Evolutionary conservation across 176 grass and related monocot species (phyloP), one percentile per base, ranked within the genome.

Genomic region (Guadua angustifolia): DNA sequence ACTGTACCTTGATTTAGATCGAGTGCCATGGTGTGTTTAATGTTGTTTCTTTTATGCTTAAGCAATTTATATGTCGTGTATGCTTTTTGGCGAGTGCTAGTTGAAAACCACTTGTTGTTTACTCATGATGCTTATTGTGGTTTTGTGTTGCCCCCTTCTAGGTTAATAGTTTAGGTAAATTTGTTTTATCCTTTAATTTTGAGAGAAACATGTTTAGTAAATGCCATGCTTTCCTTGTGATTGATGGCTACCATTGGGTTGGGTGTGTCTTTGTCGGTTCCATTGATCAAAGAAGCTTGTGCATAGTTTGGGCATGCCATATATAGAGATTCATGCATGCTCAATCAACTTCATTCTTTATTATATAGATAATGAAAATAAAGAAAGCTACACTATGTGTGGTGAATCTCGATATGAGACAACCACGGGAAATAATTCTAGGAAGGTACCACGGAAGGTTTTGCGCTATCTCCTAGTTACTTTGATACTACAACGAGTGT

Each of bases 201-300:
- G 13, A 18, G 11, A 68, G 19, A 18, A 15, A 19, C 26, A 14
- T 57, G 17, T 46, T 71, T 50, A 15, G 8, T 14, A 44, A 36
- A 25, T 46, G 62, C 19, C 43, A 8, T 66, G 5, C 24, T 67
- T 6, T 18, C 10, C 42, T 49, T 75, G 39, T 45, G n/a, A 40
- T 72, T 75, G 50, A 75, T 59, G 15, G 49, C 21, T 75, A 19
- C 16, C 26, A 22, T 39, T 59, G 19, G 13, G 18, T 39, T 59
- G 19, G 13, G 18, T 35, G 25, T 21, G 18, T 66, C 61, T 81
- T 67, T 67, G 12, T 67, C 68, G 13, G 6, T 14, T 44, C 18
- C 47, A 18, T 81, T 69, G 70, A 50, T 46, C 69, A 3, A 71
- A 49, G 33, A 29, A 29, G 24, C 59, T 62, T 62, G 59, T 62